Evolutionary conservation across 1,284 basidiomycete genomes (phyloP).

Genomic region (Sphagnurus paluster): DNA sequence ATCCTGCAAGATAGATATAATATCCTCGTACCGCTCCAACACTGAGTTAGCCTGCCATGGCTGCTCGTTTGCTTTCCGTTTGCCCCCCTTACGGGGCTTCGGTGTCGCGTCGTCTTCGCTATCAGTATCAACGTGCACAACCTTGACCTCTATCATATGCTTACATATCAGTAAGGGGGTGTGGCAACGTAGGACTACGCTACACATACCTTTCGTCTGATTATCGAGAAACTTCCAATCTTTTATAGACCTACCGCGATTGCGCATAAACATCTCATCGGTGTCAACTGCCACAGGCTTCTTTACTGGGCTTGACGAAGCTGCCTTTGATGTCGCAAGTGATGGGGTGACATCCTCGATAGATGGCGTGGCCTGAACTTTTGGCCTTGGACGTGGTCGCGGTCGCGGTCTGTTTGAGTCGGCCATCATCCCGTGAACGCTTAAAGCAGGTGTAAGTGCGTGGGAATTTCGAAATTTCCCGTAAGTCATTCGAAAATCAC

Average conservation of each 20-base stretch:
- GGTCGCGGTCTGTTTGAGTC: conserved; percentile 35
- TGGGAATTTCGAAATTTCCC: conserved; percentile 44
- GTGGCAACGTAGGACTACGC: no score
- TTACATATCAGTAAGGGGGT: no score
- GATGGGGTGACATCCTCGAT: conserved; percentile 15
- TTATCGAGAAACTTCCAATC: conserved; percentile 60
- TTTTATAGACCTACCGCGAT: conserved; percentile 49
- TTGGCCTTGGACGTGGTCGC: conserved; percentile 51
- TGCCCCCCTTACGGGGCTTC: conserved; percentile 35
- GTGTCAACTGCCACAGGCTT: conserved; percentile 44
- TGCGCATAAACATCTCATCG: conserved; percentile 67
- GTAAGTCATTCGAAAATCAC: conserved; percentile 33
- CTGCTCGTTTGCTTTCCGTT: conserved; percentile 33
- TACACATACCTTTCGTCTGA: conserved; percentile 46
- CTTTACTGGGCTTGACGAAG: conserved; percentile 19
- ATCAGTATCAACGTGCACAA: conserved; percentile 19
- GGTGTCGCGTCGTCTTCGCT: conserved; percentile 26
- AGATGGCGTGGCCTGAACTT: conserved; percentile 20
- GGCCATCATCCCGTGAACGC: conserved; percentile 29
- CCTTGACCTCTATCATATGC: conserved; percentile 14
- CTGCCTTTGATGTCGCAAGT: conserved; percentile 21
- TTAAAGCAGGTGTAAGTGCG: conserved; percentile 35
- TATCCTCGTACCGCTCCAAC: conserved; percentile 29
- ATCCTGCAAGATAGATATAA: background rate
- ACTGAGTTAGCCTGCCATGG: conserved; percentile 37